A percentile compares a stretch with the other conserved stretches of the same genome.
These are phyloP conservation scores for Solanum hybrid DNA, from an alignment of 305 asterid genomes.

Conservation along the genomic window DNA sequence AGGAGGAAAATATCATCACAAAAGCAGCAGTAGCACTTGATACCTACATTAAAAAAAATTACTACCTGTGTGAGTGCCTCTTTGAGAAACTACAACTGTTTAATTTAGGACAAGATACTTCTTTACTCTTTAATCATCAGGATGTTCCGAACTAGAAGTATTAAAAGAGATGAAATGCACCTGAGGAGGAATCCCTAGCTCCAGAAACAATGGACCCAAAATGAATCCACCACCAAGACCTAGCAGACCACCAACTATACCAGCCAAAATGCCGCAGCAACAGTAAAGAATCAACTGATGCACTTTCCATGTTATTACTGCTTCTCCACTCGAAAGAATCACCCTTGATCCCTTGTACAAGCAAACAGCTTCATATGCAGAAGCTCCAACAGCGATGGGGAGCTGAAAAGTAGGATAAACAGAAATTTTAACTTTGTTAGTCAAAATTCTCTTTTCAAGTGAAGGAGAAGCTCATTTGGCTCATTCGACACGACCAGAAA, in stretches of 20 bases:
- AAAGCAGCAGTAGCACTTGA: slow-evolving; percentile 76
- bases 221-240: slow-evolving; percentile 86
- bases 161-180: slow-evolving; percentile 13
- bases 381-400: slow-evolving; percentile 56
- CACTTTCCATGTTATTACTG: slow-evolving; percentile 33
- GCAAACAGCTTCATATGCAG: slow-evolving; percentile 50
- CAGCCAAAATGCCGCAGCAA: slow-evolving; percentile 55
- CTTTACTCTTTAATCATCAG: not conserved
- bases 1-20: slow-evolving; percentile 58
- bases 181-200: slow-evolving; percentile 70
- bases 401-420: slow-evolving; percentile 26
- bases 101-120: not conserved
- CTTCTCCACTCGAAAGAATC: slow-evolving; percentile 39
- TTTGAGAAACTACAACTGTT: not conserved
- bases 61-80: too few relatives aligned
- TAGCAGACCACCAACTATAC: slow-evolving; percentile 63
- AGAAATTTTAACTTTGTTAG: not conserved
- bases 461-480: not conserved
- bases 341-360: slow-evolving; percentile 47
- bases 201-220: slow-evolving; percentile 57
- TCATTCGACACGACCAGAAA: not conserved
- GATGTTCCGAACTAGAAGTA: not conserved
- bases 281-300: slow-evolving; percentile 50
- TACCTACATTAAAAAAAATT: slow-evolving; percentile 19
- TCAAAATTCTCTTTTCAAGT: not conserved